Evolutionary conservation across 495 filamentous ascomycete species (phyloP), one percentile per base, ranked within the genome.

Genomic region (Zalerion maritima): DNA sequence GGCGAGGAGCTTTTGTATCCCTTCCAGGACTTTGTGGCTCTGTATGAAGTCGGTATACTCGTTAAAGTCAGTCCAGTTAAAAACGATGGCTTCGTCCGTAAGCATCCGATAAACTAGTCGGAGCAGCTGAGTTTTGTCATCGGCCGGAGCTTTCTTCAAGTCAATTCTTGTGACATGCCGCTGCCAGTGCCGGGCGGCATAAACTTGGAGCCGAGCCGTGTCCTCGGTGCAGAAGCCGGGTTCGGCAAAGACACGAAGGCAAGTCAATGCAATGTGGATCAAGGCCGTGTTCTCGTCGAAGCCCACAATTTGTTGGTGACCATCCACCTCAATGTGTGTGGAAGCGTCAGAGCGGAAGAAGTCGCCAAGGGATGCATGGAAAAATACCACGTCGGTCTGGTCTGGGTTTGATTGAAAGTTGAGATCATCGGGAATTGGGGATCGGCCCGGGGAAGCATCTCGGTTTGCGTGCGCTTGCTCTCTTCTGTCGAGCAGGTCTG

Each of bases 311-410:
- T 21, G 25, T 9, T 27, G 14, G 8, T 21, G 26, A 9, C 13
- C 19, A 6, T n/a, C 20, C 3, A 21, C 25, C n/a, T 14, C 14
- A 3, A 23, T 11, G 14, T 5, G 11, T 9, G 26, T 25, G 5
- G 21, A 15, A 10, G 16, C 16, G 13, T 49, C 30, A 25, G 46
- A 36, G n/a, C 46, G 41, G 27, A 55, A 44, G 33, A 50, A 55
- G 15, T 52, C 43, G n/a, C 46, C 35, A 8, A 55, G 40, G 11
- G 43, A 52, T 2, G 48, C 35, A 31, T 58, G 54, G 30, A 34
- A 47, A 27, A 58, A 52, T 6, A 44, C 42, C 6, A 54, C 40
- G 2, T 29, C 35, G 2, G 54, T 58, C n/a, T 47, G 50, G 5
- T 30, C 15, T 10, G 12, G 21, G 15, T 53, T 37, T 2, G 53